Evolutionary conservation across 495 filamentous ascomycete species (phyloP), one percentile per base, ranked within the genome.

Genomic region (Apiosordaria backusii): DNA sequence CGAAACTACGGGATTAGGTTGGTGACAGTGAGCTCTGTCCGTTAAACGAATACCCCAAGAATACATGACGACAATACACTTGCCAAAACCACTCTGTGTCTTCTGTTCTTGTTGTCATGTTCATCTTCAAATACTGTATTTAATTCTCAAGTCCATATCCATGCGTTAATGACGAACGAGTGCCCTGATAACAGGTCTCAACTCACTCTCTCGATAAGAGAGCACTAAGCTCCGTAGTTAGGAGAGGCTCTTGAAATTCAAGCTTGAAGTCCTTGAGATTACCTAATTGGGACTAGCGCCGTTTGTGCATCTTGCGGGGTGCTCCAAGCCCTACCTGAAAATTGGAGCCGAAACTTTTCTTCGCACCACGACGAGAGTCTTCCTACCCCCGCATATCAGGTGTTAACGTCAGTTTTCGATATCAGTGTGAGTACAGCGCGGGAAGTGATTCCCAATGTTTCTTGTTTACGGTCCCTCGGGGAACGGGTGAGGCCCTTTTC

Each of bases 311-410:
- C 61, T 61, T 64, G 65, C 60, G 22, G n/a, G 22, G 22, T 61
- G 57, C 57, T 61, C 67, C 65, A 72, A 75, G 71, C 73, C 73
- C 73, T 73, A 72, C 63, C 67, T 35, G 59, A 71, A 74, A 76
- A 73, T 70, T 76, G 70, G 62, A 62, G 54, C 71, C 67, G 66
- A 73, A 77, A 69, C 68, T 74, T 74, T 76, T 69, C 68, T 70
- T 67, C 68, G 62, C 75, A 74, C 68, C 70, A 70, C 67, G 71
- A 65, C 70, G 55, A 64, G 60, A 64, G 67, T 64, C 60, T 62
- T 66, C 67, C 68, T 61, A 68, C 62, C 72, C 72, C 73, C 72
- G 74, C 74, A 74, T 69, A 65, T 57, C 65, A 53, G 61, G 29
- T 67, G 19, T 70, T 73, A 71, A 71, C 68, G 69, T 68, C 69